Conservation (phyloP, 2,329 filamentous ascomycete genomes). For the Pseudogymnoascus sp. region DNA sequence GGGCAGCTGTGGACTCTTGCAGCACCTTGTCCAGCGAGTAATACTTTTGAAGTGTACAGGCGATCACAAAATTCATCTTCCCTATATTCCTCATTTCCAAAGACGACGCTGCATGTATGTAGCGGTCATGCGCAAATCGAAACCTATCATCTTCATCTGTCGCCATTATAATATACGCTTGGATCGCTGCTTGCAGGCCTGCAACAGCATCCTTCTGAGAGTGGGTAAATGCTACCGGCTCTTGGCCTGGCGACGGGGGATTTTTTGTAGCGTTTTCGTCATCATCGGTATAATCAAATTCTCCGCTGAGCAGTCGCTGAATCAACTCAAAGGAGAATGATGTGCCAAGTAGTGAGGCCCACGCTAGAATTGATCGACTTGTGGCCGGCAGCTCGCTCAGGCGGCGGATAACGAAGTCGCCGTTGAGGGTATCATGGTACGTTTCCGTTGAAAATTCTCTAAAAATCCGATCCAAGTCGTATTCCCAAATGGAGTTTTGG, state of each 20-base stretch:
- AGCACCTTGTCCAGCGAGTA: slow-evolving; percentile 51
- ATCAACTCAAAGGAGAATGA: slow-evolving; percentile 79
- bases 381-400: slow-evolving; percentile 66
- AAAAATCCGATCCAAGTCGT: slow-evolving; percentile 77
- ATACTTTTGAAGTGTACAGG: slow-evolving; percentile 70
- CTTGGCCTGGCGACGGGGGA: slow-evolving; percentile 29
- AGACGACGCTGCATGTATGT: slow-evolving; percentile 64
- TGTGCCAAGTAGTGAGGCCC: slow-evolving; percentile 75
- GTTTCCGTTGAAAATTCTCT: slow-evolving; percentile 72
- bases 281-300: slow-evolving; percentile 54
- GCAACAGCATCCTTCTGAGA: slow-evolving; percentile 61
- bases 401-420: slow-evolving; percentile 71
- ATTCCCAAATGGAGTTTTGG: slow-evolving; percentile 72
- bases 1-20: slow-evolving; percentile 67
- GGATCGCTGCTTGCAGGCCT: slow-evolving; percentile 74
- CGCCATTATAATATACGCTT: slow-evolving; percentile 71
- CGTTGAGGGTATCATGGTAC: slow-evolving; percentile 72
- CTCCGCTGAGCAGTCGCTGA: slow-evolving; percentile 65
- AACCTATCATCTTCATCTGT: slow-evolving; percentile 82
- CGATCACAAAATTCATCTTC: slow-evolving; percentile 88
- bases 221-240: slow-evolving; percentile 33
- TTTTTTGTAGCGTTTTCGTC: slow-evolving; percentile 29
- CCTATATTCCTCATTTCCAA: slow-evolving; percentile 60
- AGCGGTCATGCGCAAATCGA: slow-evolving; percentile 81
- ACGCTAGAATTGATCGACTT: slow-evolving; percentile 72